Percentiles rank a stretch among this genome's conserved stretches.
These are phyloP conservation scores for Jaltomata sinuosa DNA, from an alignment of 257 asterid genomes.

Conservation along the genomic window DNA sequence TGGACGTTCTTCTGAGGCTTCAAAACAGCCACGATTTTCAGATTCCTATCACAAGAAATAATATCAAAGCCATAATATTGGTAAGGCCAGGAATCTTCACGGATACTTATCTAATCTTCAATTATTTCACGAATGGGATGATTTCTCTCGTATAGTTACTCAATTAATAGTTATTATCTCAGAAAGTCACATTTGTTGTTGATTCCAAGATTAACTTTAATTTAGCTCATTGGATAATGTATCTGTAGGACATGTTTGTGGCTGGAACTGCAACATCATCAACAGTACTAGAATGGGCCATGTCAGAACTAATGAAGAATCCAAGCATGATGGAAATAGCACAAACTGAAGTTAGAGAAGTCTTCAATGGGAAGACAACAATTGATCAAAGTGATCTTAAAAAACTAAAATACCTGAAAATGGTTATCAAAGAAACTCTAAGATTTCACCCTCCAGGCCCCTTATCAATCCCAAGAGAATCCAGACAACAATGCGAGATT, in stretches of 20 bases:
- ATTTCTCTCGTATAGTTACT: too few relatives aligned
- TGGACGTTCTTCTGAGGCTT: constrained; percentile 10
- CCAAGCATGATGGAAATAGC: constrained; percentile 12
- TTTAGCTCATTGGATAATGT: too few relatives aligned
- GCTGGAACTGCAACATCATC: constrained; percentile 15
- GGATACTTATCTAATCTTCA: neutral
- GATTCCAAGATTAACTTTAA: too few relatives aligned
- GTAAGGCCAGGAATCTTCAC: neutral
- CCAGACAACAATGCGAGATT: constrained; percentile 6
- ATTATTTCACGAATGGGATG: neutral
- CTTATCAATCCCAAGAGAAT: constrained; percentile 10
- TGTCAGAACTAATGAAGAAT: constrained; percentile 14
- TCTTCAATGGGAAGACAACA: neutral
- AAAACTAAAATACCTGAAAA: constrained; percentile 7
- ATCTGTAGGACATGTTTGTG: constrained; percentile 12
- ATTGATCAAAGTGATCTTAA: constrained; percentile 13
- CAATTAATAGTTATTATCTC: too few relatives aligned
- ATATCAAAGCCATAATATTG: constrained; percentile 13
- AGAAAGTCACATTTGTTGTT: too few relatives aligned
- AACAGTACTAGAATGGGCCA: constrained; percentile 7
- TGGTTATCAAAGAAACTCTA: neutral
- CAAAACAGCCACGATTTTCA: neutral
- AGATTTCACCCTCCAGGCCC: neutral
- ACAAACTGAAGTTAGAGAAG: constrained; percentile 13
- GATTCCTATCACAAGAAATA: constrained; percentile 7